Evolutionary conservation across 2,329 filamentous ascomycete species (phyloP).

Genomic region (Trichothecium sympodiale): DNA sequence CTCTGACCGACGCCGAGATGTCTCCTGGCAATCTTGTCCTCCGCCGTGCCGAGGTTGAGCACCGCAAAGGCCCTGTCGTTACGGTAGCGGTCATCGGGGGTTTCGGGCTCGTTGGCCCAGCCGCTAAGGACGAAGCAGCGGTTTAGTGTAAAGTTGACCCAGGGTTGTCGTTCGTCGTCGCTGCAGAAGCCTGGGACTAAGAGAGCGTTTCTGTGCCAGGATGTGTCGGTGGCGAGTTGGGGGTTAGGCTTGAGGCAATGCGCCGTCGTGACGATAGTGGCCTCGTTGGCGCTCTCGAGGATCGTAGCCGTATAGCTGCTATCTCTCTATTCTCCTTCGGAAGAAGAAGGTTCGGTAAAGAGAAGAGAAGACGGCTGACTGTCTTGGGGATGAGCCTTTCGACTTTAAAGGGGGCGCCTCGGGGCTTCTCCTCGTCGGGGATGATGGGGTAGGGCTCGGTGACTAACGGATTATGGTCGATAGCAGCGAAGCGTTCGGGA

Average conservation of each 20-base stretch:
- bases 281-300: constrained; percentile 1
- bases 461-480: not conserved
- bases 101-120: not conserved
- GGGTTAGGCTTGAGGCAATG: not conserved
- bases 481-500: not conserved
- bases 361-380: not conserved
- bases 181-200: constrained; percentile 1
- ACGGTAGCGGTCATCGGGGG: not conserved
- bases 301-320: not conserved
- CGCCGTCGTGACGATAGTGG: not conserved
- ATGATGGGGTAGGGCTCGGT: not conserved
- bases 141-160: constrained; percentile 1
- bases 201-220: not conserved
- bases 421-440: not conserved
- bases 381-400: not conserved
- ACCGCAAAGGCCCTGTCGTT: constrained; percentile 1
- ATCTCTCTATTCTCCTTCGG: not conserved
- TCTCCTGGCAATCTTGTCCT: not conserved
- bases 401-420: not conserved
- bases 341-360: not conserved
- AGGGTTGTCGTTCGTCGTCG: not conserved
- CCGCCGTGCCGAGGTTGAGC: not conserved
- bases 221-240: not conserved
- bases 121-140: not conserved
- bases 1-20: not conserved